Base-by-base conservation (phyloP, 2,329 filamentous ascomycete species). In the Colletotrichum lindemuthianum region DNA sequence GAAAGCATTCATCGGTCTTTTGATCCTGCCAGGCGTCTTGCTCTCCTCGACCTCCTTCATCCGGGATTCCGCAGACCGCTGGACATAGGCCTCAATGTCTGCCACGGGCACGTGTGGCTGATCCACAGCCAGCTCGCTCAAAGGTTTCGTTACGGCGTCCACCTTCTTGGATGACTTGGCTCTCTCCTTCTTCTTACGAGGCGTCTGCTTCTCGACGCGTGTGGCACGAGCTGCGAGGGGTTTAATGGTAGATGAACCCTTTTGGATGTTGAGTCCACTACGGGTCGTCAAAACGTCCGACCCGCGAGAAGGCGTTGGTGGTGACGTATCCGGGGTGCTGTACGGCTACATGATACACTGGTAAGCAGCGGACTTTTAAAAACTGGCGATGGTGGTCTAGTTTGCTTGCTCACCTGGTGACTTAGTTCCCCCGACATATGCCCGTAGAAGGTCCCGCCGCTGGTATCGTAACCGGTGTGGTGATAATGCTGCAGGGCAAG, bases 1-100 rank as follows among this genome's bases (percentile, higher is more conserved):
- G 81, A 98, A 99, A 1, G 92, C 95, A 76, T 99, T 99, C 90
- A 97, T 97, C 3, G 96, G 94, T 36, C 96, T 86, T 72, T 95
- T 93, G 70, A 98, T 86, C 74, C 94, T 93, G 33, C 92, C 92
- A 2, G 82, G 82, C 40, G 88, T 81, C 71, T 89, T 92, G 61
- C 88, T 86, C 70, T 87, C 85, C 47, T 88, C 85, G 9, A 90
- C 88, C 75, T 97, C 93, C 59, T 81, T 78, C 52, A 82, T 82
- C 60, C 95, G 87, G 7, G 84, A 84, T 60, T 92, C 89, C 2
- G 82, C 78, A 9, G 91, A 82, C 54, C 95, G 86, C 71, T 90
- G 88, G 40, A 96, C 93, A 82, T 91, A 97, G 33, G 83, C 82
- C 56, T 90, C 87, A 79, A 97, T 97, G 75, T 98, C 90, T 54